Evolutionary conservation across 495 filamentous ascomycete genomes (phyloP), one percentile per base, ranked within the genome.

Genomic region (Hyphodiscus hymeniophilus): DNA sequence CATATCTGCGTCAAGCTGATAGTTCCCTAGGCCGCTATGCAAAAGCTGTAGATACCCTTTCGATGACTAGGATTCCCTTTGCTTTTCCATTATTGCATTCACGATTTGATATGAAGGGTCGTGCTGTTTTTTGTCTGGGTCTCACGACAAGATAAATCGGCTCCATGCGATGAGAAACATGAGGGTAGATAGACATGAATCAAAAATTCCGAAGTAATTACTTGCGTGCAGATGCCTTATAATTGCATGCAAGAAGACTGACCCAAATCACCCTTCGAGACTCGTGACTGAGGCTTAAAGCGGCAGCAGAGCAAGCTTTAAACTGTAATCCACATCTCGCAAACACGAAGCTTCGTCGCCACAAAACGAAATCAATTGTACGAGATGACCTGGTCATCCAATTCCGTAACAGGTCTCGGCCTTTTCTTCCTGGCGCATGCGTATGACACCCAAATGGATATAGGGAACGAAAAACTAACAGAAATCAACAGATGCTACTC

Each of bases 21-120:
- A 16, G 31, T 31, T 28, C 13, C 50, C 43, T 45, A 80, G 75
- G 77, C 70, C 68, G 86, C 89, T 63, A 94, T 94, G 88, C 82
- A 88, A 70, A 94, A 94, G 76, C 71, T 94, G 69, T 94, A 85
- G 77, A 71, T 31, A 18, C 33, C 39, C 16, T 26, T 41, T 40
- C 8, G 11, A 23, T 48, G 40, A 17, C 30, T 42, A 45, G 46
- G 42, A 22, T 44, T 42, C 42, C 12, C 28, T 44, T n/a, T 34
- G 17, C 5, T 26, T 38, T 36, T 42, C 15, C 13, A 18, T 18
- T 45, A 7, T 30, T 33, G 41, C 51, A 55, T 47, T 18, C 32
- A 26, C 44, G 51, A 48, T 30, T 41, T 47, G 18, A 59, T 28
- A 31, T 50, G 31, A 45, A 8, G 28, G 35, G 48, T 45, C 34